Percentiles rank a stretch among this genome's conserved stretches.
These are phyloP conservation scores for Fusarium poae DNA, from an alignment of 2,329 filamentous ascomycete genomes.

Conservation along the genomic window DNA sequence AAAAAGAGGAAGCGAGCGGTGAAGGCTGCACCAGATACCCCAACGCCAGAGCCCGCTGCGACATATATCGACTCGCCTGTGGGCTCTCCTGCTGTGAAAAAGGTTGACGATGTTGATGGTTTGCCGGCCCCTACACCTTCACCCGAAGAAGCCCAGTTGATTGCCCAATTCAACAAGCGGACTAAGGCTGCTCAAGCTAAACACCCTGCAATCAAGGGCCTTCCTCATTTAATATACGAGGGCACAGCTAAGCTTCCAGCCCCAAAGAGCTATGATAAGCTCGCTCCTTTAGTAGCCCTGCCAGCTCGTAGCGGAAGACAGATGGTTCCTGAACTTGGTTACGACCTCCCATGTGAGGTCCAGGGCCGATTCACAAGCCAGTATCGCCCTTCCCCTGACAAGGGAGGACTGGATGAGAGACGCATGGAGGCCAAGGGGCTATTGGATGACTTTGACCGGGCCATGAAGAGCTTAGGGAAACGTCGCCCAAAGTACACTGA, in stretches of 20 bases:
- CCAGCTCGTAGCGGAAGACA: constrained; percentile 56
- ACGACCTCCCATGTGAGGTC: constrained; percentile 59
- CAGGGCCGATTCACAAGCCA: constrained; percentile 59
- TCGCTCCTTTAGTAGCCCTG: constrained; percentile 59
- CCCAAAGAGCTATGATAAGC: constrained; percentile 61
- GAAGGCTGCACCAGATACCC: constrained; percentile 49
- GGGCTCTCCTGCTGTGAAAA: constrained; percentile 49
- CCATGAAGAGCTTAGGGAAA: constrained; percentile 59
- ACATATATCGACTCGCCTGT: constrained; percentile 48
- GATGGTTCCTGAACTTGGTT: constrained; percentile 57
- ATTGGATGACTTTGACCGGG: constrained; percentile 58
- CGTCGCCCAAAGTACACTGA: constrained; percentile 62
- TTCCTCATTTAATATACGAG: constrained; percentile 55
- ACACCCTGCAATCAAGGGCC: constrained; percentile 56
- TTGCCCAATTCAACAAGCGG: constrained; percentile 57
- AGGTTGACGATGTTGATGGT: constrained; percentile 53
- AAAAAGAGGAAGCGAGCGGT: constrained; percentile 57
- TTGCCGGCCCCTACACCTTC: constrained; percentile 51
- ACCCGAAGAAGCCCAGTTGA: constrained; percentile 53
- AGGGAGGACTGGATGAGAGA: constrained; percentile 58
- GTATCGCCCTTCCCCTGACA: constrained; percentile 57
- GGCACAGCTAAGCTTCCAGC: constrained; percentile 59
- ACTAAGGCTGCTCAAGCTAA: constrained; percentile 55
- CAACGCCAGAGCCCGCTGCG: constrained; percentile 47
- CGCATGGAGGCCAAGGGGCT: constrained; percentile 56